phyloP scores from a whole-genome alignment of 1,139 yeast species.

The Yarrowia galli region DNA sequence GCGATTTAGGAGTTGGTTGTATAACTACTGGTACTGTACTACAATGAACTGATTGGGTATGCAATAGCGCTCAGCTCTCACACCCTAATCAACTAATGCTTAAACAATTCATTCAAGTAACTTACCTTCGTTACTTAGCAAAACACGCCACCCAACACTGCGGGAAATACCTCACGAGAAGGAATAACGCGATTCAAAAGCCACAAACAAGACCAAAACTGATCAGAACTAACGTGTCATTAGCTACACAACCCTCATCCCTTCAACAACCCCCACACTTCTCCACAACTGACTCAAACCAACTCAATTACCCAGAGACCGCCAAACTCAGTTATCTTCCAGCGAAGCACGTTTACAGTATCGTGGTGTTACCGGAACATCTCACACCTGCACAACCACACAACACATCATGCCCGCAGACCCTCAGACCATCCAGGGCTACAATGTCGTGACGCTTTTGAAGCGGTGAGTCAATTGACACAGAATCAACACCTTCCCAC shows the following conservation, averaged over 20 bases:
- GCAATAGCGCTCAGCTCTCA: too few relatives aligned
- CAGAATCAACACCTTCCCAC: neutral
- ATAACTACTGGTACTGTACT: too few relatives aligned
- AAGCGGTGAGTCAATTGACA: slow-evolving; percentile 56
- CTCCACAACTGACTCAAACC: too few relatives aligned
- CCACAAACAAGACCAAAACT: too few relatives aligned
- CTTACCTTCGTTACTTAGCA: too few relatives aligned
- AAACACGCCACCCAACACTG: too few relatives aligned
- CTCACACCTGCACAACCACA: neutral
- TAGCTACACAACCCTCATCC: neutral
- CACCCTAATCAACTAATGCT: neutral
- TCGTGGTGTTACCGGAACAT: neutral
- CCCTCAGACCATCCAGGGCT: slow-evolving; percentile 68
- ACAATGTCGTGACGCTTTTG: slow-evolving; percentile 79
- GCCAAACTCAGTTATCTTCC: slow-evolving; percentile 29
- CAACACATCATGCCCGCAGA: slow-evolving; percentile 28
- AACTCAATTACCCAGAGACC: slow-evolving; percentile 1
- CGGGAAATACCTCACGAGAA: too few relatives aligned
- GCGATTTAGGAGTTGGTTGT: too few relatives aligned
- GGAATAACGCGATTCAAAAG: too few relatives aligned
- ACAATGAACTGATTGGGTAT: too few relatives aligned
- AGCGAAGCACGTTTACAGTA: slow-evolving; percentile 1
- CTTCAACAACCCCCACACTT: neutral
- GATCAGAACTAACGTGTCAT: too few relatives aligned
- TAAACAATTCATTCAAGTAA: slow-evolving; percentile 7